These are phyloP conservation scores for Trichoderma citrinoviride DNA, from an alignment of 2,329 filamentous ascomycete species.

Conservation along the genomic window DNA sequence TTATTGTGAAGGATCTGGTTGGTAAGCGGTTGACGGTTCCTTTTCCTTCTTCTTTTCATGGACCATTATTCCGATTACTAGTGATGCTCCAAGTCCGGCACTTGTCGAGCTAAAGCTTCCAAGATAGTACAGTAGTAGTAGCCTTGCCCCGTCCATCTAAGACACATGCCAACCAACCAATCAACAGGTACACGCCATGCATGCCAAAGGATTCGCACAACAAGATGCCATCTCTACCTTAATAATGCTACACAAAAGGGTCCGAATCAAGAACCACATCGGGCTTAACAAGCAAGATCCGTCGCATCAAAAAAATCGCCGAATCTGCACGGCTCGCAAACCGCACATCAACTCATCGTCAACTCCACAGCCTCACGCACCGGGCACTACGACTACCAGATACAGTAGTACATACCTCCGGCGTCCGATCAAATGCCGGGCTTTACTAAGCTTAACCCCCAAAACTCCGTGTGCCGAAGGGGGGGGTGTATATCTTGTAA, in stretches of 20 bases:
- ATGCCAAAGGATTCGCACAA: neutral
- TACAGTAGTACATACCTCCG: neutral
- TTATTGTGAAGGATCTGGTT: too few species aligned
- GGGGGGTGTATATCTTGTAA: neutral
- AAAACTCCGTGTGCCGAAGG: slow-evolving; percentile 1
- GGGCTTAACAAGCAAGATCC: neutral
- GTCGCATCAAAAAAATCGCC: neutral
- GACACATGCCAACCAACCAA: too few species aligned
- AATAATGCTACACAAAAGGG: neutral
- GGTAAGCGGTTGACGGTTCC: too few species aligned
- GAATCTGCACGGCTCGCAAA: neutral
- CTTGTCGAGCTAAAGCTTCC: neutral
- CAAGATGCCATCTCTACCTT: neutral
- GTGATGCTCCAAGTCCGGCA: too few species aligned
- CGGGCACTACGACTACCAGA: too few species aligned
- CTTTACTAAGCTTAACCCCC: slow-evolving; percentile 14
- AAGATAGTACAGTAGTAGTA: too few species aligned
- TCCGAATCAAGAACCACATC: neutral
- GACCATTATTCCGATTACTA: too few species aligned
- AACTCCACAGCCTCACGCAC: neutral
- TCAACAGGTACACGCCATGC: neutral
- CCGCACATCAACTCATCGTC: too few species aligned
- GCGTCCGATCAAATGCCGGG: neutral
- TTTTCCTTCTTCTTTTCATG: too few species aligned
- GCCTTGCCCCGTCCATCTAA: too few species aligned